Conservation (phyloP, 768 basidiomycete genomes). For the Pisolithus tinctorius region DNA sequence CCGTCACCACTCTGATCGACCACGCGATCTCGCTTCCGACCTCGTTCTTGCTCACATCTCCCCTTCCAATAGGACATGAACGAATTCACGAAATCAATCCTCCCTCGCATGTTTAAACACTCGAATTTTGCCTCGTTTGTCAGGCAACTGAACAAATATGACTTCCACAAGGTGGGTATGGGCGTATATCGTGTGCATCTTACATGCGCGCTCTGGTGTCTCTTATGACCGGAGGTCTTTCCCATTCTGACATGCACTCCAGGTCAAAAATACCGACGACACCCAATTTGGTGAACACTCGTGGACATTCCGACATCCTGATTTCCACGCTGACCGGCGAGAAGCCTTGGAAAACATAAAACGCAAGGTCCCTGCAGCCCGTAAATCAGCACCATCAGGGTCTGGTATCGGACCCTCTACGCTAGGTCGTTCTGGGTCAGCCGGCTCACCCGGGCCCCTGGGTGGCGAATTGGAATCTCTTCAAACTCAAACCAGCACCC, state of each 20-base stretch:
- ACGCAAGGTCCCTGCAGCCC: constrained; percentile 43
- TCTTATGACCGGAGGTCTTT: no score
- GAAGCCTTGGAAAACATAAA: constrained; percentile 62
- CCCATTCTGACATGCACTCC: neutral
- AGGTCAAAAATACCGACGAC: constrained; percentile 83
- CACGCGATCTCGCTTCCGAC: neutral
- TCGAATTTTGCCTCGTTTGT: constrained; percentile 93
- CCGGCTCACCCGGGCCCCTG: constrained; percentile 21
- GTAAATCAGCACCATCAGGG: constrained; percentile 23
- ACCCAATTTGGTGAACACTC: constrained; percentile 58
- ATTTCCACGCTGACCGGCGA: constrained; percentile 44
- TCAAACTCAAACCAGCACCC: constrained; percentile 23
- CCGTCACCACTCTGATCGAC: neutral
- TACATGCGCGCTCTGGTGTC: neutral
- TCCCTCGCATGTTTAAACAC: constrained; percentile 92
- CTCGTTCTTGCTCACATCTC: constrained; percentile 3
- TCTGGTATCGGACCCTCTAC: constrained; percentile 18
- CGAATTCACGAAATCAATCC: constrained; percentile 86
- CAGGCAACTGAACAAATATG: constrained; percentile 91
- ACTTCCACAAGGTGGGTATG: constrained; percentile 77
- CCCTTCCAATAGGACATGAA: constrained; percentile 68
- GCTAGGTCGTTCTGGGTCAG: constrained; percentile 16
- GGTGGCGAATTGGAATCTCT: constrained; percentile 21
- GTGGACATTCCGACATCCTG: constrained; percentile 50
- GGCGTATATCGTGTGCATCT: neutral